A percentile compares a stretch with the other conserved stretches of the same genome.
Evolutionary conservation across 2,329 filamentous ascomycete genomes (phyloP).

Genomic region (Aspergillus chevalieri): DNA sequence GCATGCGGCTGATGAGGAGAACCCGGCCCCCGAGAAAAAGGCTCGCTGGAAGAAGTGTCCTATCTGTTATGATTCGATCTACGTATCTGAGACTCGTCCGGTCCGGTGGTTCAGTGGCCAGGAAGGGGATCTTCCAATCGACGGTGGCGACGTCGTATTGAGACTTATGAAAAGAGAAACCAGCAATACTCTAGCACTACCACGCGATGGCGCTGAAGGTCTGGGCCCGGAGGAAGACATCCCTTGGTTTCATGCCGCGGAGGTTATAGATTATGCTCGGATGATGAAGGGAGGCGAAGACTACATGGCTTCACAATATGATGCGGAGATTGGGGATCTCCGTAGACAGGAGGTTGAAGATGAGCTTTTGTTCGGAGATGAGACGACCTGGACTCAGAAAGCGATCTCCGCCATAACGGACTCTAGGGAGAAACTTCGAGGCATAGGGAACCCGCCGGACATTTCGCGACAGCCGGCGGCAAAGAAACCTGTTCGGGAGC

Average conservation of each 20-base stretch:
- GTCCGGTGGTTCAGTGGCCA: conserved; percentile 89
- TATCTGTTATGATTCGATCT: conserved; percentile 91
- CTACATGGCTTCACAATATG: conserved; percentile 78
- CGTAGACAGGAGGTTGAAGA: conserved; percentile 77
- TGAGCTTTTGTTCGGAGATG: conserved; percentile 84
- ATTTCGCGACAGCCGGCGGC: conserved; percentile 47
- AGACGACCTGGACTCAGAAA: conserved; percentile 85
- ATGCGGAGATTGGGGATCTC: conserved; percentile 70
- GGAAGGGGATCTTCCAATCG: conserved; percentile 70
- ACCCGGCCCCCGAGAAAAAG: conserved; percentile 58
- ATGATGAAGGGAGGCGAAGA: conserved; percentile 90
- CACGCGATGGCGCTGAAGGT: conserved; percentile 70
- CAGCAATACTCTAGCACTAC: conserved; percentile 78
- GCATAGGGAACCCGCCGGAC: conserved; percentile 60
- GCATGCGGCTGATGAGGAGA: conserved; percentile 74
- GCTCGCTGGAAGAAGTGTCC: conserved; percentile 90
- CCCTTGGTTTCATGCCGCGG: conserved; percentile 91
- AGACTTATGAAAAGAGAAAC: conserved; percentile 75
- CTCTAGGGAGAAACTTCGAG: conserved; percentile 67
- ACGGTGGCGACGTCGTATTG: conserved; percentile 84
- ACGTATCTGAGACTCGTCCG: conserved; percentile 79
- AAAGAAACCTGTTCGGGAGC: conserved; percentile 42
- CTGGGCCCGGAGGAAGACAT: conserved; percentile 67
- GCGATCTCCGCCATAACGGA: conserved; percentile 69
- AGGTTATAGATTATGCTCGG: conserved; percentile 88